Percentiles rank a stretch among this genome's conserved stretches.
Evolutionary conservation across 495 filamentous ascomycete genomes (phyloP).

Genomic region (Evansstolkia leycettana): DNA sequence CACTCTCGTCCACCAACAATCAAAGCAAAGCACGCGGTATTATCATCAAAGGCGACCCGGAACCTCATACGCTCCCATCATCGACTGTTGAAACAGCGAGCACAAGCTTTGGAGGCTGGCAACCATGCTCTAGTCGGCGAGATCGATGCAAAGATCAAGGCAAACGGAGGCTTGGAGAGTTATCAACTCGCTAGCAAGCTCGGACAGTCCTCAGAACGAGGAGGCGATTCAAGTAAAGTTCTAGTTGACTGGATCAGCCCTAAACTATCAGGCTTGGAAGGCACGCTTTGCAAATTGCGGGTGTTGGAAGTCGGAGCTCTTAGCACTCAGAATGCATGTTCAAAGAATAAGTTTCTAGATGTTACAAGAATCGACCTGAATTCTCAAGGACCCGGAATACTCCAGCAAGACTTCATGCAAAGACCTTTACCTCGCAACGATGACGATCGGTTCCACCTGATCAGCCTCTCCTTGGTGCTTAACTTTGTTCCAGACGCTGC

Average conservation of each 20-base stretch:
- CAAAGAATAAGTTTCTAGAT: conserved; percentile 53
- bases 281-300: conserved; percentile 27
- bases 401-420: conserved; percentile 90
- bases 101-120: conserved; percentile 50
- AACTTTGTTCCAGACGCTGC: conserved; percentile 78
- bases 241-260: conserved; percentile 76
- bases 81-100: conserved; percentile 62
- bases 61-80: conserved; percentile 78
- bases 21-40: conserved; percentile 37
- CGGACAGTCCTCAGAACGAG: conserved; percentile 72
- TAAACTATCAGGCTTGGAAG: conserved; percentile 15
- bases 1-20: conserved; percentile 53
- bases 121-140: conserved; percentile 42
- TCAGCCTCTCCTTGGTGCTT: conserved; percentile 88
- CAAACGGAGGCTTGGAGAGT: conserved; percentile 62
- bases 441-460: conserved; percentile 65
- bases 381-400: conserved; percentile 67
- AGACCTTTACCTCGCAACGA: conserved; percentile 53
- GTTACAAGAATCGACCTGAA: conserved; percentile 84
- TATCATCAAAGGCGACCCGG: conserved; percentile 71
- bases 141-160: conserved; percentile 48
- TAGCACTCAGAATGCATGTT: conserved; percentile 73
- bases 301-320: conserved; percentile 88
- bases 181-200: conserved; percentile 87
- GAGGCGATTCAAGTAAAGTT: conserved; percentile 80